These are phyloP conservation scores for Leccinum disarticulatum DNA, from an alignment of 768 basidiomycete species.

Conservation along the genomic window DNA sequence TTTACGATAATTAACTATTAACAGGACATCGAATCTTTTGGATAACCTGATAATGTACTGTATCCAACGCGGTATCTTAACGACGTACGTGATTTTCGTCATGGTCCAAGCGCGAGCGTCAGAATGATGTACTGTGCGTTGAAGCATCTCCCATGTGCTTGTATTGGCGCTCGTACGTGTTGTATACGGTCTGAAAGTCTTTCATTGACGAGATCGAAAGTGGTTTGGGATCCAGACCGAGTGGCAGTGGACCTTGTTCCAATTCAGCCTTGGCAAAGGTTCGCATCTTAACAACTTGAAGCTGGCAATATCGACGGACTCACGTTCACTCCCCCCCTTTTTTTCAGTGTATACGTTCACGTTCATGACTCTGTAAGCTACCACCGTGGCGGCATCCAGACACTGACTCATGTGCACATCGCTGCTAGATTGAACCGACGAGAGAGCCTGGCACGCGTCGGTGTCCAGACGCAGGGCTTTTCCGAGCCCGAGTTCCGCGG, in stretches of 20 bases:
- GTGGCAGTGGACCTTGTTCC: conserved; percentile 13
- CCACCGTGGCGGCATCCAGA: not conserved
- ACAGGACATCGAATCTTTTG: conserved; percentile 7
- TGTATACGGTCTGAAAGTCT: not conserved
- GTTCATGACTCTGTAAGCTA: conserved; percentile 13
- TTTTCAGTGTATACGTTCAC: conserved; percentile 18
- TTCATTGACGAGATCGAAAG: not conserved
- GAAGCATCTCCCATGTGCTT: conserved; percentile 7
- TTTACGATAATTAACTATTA: not conserved
- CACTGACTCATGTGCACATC: not conserved
- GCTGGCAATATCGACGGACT: no score
- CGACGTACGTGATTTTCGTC: conserved; percentile 9
- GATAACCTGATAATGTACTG: conserved; percentile 13
- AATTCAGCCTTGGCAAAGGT: conserved; percentile 18
- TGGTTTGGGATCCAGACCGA: conserved; percentile 7
- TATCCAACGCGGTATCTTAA: conserved; percentile 15
- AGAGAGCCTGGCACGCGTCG: not conserved
- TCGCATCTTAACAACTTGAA: not conserved
- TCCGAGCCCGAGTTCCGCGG: conserved; percentile 1
- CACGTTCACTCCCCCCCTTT: not conserved
- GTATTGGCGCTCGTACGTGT: conserved; percentile 12
- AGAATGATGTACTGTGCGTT: not conserved
- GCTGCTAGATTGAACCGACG: conserved; percentile 14
- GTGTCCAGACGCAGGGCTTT: not conserved
- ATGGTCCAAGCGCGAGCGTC: not conserved